Evolutionary conservation across 768 basidiomycete species (phyloP).

Genomic region (Pluteus cervinus): DNA sequence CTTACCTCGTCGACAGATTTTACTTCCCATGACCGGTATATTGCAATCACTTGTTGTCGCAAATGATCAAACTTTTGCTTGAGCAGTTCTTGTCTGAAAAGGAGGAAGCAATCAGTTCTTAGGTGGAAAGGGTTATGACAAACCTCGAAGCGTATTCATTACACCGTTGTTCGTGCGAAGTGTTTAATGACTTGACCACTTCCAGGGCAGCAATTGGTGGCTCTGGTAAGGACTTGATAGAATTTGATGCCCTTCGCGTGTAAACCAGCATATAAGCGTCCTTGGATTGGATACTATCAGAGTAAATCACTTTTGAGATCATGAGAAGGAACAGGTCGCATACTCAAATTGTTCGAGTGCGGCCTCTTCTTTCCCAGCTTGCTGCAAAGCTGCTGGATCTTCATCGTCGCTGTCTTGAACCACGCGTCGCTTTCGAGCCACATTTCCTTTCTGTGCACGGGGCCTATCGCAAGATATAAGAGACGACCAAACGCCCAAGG

Average conservation of each 20-base stretch:
- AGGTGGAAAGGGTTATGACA: constrained; percentile 11
- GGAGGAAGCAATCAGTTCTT: constrained; percentile 4
- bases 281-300: constrained; percentile 52
- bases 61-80: constrained; percentile 41
- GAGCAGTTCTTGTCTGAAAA: constrained; percentile 35
- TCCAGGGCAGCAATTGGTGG: constrained; percentile 54
- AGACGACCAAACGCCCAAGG: constrained; percentile 2
- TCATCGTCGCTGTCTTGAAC: constrained; percentile 61
- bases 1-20: constrained; percentile 42
- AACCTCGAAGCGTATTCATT: constrained; percentile 42
- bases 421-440: constrained; percentile 33
- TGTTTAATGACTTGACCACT: constrained; percentile 51
- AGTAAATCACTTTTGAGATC: not conserved
- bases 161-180: constrained; percentile 47
- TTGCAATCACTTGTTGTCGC: constrained; percentile 46
- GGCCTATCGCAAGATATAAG: constrained; percentile 13
- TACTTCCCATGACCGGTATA: constrained; percentile 61
- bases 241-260: constrained; percentile 33
- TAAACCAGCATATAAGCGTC: constrained; percentile 98
- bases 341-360: constrained; percentile 8
- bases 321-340: not conserved
- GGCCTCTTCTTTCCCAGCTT: too few species aligned
- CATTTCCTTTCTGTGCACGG: constrained; percentile 29
- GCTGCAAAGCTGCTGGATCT: constrained; percentile 4
- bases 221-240: constrained; percentile 18